Base-by-base conservation (phyloP, 495 filamentous ascomycete species). In the Aspergillus avenaceus region DNA sequence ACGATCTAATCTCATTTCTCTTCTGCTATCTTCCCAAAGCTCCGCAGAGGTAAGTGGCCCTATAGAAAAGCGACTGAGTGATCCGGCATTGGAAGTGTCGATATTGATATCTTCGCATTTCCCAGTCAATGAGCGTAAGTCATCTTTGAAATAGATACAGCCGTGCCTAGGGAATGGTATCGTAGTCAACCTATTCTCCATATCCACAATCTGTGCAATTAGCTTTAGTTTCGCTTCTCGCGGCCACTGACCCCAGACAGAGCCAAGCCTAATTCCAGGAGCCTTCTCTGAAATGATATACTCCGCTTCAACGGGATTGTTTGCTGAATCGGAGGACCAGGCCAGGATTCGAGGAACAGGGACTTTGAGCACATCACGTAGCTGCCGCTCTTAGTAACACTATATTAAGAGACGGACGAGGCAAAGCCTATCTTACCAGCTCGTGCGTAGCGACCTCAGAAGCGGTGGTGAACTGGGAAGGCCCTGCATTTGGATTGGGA, bases 251-350 rank as follows among this genome's bases (percentile, higher is more conserved):
- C 53, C 50, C 71, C 69, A 74, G 3, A 63, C 56, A 28, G 57
- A 62, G 14, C 65, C 63, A 12, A 74, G 63, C 25, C 57, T 51
- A 23, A 66, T 48, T 8, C 71, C 71, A 7, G 58, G 48, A 8
- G 64, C 62, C 45, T 72, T 74, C 26, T 72, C 67, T 47, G 57
- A 58, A 40, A 74, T 66, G 41, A 72, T 72, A 58, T 70, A 72
- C 41, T 73, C 66, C 2, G 66, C 64, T 36, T 55, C 54, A 13
- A 69, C 62, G 12, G 53, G 51, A 41, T 56, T 66, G 19, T 54
- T 65, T 28, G 59, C 38, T 18, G 62, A 40, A 50, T 70, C 57
- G 16, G 32, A 62, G 37, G 56, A 67, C 69, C 66, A 74, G 18
- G 64, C 54, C 1, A 69, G 54, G 5, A 72, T 45, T 42, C 56